Evolutionary conservation across 2,329 filamentous ascomycete genomes (phyloP).

Genomic region (Aspergillus sergii): DNA sequence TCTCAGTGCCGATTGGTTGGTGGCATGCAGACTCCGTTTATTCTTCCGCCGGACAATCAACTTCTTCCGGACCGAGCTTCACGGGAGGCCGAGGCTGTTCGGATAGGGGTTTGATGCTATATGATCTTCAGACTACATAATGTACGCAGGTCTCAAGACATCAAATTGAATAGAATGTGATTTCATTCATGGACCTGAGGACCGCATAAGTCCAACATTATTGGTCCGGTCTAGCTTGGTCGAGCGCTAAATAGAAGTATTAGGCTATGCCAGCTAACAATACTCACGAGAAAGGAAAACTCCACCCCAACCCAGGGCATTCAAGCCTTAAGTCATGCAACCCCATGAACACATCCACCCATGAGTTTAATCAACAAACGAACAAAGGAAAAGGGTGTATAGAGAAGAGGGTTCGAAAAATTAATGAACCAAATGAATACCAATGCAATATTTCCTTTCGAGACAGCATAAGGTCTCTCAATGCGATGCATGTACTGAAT

Average conservation of each 20-base stretch:
- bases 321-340: slow-evolving; percentile 16
- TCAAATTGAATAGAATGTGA: not conserved
- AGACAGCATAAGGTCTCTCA: slow-evolving; percentile 3
- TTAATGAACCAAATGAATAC: slow-evolving; percentile 7
- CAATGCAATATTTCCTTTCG: slow-evolving; percentile 15
- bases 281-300: slow-evolving; percentile 10
- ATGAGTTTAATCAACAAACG: slow-evolving; percentile 5
- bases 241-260: slow-evolving; percentile 6
- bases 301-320: slow-evolving; percentile 19
- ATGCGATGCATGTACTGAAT: slow-evolving; percentile 10
- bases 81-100: not conserved
- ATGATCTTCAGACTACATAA: not conserved
- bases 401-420: not conserved
- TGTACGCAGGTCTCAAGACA: not conserved
- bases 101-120: not conserved
- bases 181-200: not conserved
- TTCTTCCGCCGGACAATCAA: not conserved
- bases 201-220: not conserved
- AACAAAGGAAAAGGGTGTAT: slow-evolving; percentile 7
- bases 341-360: slow-evolving; percentile 15
- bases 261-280: slow-evolving; percentile 11
- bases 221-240: not conserved
- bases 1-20: slow-evolving; percentile 1
- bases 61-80: not conserved
- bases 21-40: not conserved